Evolutionary conservation across 371 early-diverging fungal genomes (phyloP), one percentile per base, ranked within the genome.

Genomic region (Circinella umbellata): DNA sequence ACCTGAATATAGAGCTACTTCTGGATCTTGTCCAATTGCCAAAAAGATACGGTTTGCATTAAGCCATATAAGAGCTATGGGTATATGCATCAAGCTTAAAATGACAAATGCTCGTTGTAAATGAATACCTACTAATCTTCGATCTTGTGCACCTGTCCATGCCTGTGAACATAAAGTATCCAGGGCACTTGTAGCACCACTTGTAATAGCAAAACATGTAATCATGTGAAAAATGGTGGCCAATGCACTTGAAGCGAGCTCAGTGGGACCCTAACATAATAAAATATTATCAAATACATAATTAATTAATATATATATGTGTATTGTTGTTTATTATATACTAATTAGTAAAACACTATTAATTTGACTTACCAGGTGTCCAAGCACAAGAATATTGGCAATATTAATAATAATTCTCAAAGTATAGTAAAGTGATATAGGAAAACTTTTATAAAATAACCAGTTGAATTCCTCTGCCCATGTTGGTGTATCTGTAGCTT

Each of bases 111-210:
- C 91, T 8, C 97, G 89, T 79, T 96, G 95, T 62, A 96, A 80
- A 61, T 94, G 93, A 9, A 94, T 78, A 27, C 96, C 96, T 1
- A 94, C 81, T 5, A 91, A 74, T 18, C 85, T 87, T 57, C 86
- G 85, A 75, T 95, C 92, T 27, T 77, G 78, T 10, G 89, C 81
- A 0, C 90, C 93, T 1, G 96, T 95, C 80, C 86, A 93, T 8
- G 95, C 89, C 79, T 96, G 96, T 27, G 94, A 91, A 71, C 94
- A 94, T n/a, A 96, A 80, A 4, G 95, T 94, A 72, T 94, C 95
- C 38, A 96, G 80, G 0, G 92, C 94, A 39, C 91, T 86, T 7
- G 89, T 85, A 63, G 89, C 78, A n/a, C 92, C 69, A 35, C 46
- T 18, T 3, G 64, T 55, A 18, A 69, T 15, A 18, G 49, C 36